These are phyloP conservation scores for Roridomyces roridus DNA, from an alignment of 768 basidiomycete species.

Conservation along the genomic window DNA sequence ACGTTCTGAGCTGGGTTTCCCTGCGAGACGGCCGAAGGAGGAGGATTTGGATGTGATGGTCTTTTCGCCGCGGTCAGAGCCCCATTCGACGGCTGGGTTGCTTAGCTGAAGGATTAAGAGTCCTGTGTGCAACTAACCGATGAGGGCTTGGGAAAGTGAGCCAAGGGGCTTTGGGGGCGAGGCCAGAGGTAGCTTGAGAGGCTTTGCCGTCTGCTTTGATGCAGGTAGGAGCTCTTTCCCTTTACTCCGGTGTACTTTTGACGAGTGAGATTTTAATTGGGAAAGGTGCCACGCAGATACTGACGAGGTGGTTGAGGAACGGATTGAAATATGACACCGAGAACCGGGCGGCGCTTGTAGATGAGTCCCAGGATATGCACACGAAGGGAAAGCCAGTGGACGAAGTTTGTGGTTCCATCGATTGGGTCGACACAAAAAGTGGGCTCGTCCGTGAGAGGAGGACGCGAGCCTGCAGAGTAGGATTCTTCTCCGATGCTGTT, in stretches of 20 bases:
- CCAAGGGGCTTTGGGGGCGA: constrained; percentile 63
- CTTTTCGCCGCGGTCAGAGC: constrained; percentile 69
- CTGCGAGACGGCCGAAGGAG: constrained; percentile 77
- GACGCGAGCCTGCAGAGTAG: constrained; percentile 75
- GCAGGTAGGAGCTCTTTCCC: constrained; percentile 82
- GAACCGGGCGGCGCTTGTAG: constrained; percentile 77
- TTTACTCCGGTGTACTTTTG: constrained; percentile 77
- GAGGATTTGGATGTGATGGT: constrained; percentile 62
- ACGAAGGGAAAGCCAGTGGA: constrained; percentile 87
- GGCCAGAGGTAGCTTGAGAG: constrained; percentile 69
- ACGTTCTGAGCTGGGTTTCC: constrained; percentile 71
- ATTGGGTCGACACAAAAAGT: constrained; percentile 98
- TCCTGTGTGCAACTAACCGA: constrained; percentile 51
- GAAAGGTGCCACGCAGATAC: constrained; percentile 19
- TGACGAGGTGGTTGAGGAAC: constrained; percentile 82
- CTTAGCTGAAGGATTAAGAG: neutral
- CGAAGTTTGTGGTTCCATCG: constrained; percentile 90
- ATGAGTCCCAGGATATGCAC: constrained; percentile 93
- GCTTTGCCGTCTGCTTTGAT: constrained; percentile 53
- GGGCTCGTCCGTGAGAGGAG: constrained; percentile 81
- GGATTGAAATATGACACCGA: constrained; percentile 96
- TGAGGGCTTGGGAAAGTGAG: constrained; percentile 72
- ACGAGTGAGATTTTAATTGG: neutral
- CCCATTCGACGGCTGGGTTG: constrained; percentile 82
- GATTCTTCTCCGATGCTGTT: constrained; percentile 95